A percentile compares a stretch with the other conserved stretches of the same genome.
phyloP scores from a whole-genome alignment of 1,284 basidiomycete genomes.

The Xerocomus minutiporus region DNA sequence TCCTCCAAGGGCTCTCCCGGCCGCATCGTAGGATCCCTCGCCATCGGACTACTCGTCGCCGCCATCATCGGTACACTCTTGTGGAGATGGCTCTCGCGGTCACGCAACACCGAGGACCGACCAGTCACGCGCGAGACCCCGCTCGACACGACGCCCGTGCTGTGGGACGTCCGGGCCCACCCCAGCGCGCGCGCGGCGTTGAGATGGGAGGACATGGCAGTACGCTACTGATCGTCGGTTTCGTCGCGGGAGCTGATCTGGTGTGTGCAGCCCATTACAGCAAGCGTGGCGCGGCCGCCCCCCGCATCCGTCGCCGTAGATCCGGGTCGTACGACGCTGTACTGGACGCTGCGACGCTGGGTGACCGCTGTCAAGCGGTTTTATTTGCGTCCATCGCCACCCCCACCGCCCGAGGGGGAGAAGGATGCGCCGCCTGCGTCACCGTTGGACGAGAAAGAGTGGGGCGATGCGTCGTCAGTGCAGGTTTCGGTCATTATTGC shows the following conservation, averaged over 20 bases:
- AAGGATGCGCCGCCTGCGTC: neutral
- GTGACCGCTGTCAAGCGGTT: neutral
- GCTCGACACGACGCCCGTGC: slow-evolving; percentile 29
- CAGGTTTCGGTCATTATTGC: slow-evolving; percentile 40
- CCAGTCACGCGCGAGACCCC: neutral
- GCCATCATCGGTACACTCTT: too few relatives aligned
- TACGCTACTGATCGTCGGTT: slow-evolving; percentile 7
- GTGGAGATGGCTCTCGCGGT: slow-evolving; percentile 17
- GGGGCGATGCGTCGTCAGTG: slow-evolving; percentile 21
- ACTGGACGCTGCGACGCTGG: neutral
- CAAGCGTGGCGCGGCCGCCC: neutral
- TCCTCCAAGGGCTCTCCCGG: slow-evolving; percentile 37
- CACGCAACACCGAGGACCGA: slow-evolving; percentile 9
- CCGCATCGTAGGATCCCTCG: slow-evolving; percentile 45
- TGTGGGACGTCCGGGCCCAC: slow-evolving; percentile 42
- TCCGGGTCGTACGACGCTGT: neutral
- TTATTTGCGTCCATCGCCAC: neutral
- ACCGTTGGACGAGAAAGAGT: slow-evolving; percentile 3
- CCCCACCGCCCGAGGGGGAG: neutral
- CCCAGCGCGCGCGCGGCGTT: neutral
- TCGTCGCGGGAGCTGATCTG: neutral
- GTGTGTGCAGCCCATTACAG: neutral
- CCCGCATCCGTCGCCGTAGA: neutral
- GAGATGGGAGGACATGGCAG: slow-evolving; percentile 32
- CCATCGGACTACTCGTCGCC: too few relatives aligned